phyloP scores from a whole-genome alignment of 2,329 filamentous ascomycete genomes.

The Laburnicola sp. region DNA sequence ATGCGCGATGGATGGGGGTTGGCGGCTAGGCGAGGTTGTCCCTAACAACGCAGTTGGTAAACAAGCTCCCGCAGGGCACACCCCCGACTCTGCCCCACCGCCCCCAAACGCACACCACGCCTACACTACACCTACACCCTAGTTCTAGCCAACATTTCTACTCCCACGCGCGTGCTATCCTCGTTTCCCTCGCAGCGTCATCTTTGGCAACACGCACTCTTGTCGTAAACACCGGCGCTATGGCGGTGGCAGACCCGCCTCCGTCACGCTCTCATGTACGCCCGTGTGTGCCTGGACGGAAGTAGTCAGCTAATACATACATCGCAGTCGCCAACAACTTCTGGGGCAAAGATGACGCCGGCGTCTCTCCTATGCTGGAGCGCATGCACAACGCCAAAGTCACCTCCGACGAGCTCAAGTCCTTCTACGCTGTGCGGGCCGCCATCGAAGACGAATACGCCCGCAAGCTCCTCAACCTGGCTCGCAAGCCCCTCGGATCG shows the following conservation, averaged over 20 bases:
- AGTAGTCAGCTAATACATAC: conserved; percentile 39
- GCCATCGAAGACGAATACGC: conserved; percentile 97
- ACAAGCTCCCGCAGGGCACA: conserved; percentile 4
- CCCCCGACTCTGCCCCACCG: conserved; percentile 2
- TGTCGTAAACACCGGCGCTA: conserved; percentile 46
- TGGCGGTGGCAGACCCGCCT: conserved; percentile 63
- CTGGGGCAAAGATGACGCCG: conserved; percentile 98
- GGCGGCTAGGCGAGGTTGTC: background rate
- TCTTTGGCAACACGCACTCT: conserved; percentile 22
- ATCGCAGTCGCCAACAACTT: conserved; percentile 95
- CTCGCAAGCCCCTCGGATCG: conserved; percentile 85
- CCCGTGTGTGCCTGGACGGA: background rate
- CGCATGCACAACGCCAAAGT: conserved; percentile 94
- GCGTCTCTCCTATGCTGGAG: conserved; percentile 85
- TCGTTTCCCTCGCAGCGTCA: background rate
- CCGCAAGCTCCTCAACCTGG: conserved; percentile 81
- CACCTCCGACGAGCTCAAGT: conserved; percentile 89
- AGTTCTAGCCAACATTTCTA: background rate
- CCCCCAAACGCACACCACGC: background rate
- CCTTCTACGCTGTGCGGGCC: conserved; percentile 88
- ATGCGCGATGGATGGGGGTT: background rate
- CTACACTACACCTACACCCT: background rate
- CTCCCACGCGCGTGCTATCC: background rate
- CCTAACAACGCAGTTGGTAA: background rate
- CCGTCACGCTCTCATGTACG: conserved; percentile 69